phyloP scores from a whole-genome alignment of 2,329 filamentous ascomycete genomes.

The Myriangium duriaei region DNA sequence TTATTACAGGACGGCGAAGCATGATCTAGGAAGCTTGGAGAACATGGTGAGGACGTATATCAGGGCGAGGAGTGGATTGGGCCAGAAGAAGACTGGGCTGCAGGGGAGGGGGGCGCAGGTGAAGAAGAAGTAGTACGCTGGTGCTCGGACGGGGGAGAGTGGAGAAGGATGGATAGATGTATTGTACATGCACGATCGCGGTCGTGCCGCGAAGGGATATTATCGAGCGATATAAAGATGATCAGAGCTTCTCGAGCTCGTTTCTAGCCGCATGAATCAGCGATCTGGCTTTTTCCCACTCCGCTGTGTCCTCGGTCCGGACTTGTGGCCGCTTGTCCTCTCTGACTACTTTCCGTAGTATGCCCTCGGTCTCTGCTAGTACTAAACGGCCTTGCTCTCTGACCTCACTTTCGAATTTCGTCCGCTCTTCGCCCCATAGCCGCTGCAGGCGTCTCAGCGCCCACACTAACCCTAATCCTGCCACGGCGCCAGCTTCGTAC shows the following conservation, averaged over 20 bases:
- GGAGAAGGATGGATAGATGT: conserved; percentile 1
- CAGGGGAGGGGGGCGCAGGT: conserved; percentile 7
- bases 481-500: conserved; percentile 48
- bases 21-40: conserved; percentile 79
- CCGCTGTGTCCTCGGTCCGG: conserved; percentile 23
- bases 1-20: conserved; percentile 78
- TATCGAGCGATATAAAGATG: conserved; percentile 2
- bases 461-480: conserved; percentile 45
- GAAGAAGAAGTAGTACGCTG: conserved; percentile 1
- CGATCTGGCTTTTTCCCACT: conserved; percentile 31
- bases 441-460: conserved; percentile 45
- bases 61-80: conserved; percentile 36
- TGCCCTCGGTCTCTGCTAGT: conserved; percentile 40
- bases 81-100: conserved; percentile 9
- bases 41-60: conserved; percentile 59
- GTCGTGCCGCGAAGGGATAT: neutral
- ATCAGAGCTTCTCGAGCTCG: conserved; percentile 6
- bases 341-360: conserved; percentile 34
- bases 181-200: conserved; percentile 1
- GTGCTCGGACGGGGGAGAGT: neutral
- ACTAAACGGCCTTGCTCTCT: conserved; percentile 46
- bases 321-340: conserved; percentile 29
- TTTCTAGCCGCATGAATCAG: conserved; percentile 2
- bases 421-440: conserved; percentile 43
- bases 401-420: conserved; percentile 39